Evolutionary conservation across 306 rosid species (phyloP).

Genomic region (Acacia acuminata): DNA sequence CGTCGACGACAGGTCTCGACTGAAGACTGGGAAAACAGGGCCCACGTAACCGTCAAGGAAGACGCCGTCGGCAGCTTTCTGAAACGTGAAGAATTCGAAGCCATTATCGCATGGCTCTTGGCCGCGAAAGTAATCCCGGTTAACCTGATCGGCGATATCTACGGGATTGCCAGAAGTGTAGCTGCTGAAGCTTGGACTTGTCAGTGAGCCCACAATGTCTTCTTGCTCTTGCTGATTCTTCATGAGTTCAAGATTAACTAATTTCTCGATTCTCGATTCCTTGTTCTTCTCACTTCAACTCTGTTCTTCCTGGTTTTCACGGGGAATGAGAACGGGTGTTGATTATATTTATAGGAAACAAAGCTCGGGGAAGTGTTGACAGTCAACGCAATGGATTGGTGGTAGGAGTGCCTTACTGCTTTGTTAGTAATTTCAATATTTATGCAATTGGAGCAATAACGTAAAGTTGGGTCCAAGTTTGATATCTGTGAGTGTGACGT

Average conservation of each 20-base stretch:
- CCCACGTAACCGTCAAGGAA: slow-evolving; percentile 28
- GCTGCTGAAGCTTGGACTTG: slow-evolving; percentile 48
- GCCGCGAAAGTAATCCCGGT: neutral
- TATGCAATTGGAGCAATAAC: no score
- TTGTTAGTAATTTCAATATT: neutral
- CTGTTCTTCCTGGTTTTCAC: neutral
- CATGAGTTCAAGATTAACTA: neutral
- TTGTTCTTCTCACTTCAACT: neutral
- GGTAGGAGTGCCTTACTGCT: neutral
- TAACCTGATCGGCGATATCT: slow-evolving; percentile 29
- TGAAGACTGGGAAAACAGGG: slow-evolving; percentile 67
- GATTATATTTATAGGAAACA: neutral
- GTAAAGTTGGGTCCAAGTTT: neutral
- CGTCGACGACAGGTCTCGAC: slow-evolving; percentile 42
- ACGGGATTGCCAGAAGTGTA: slow-evolving; percentile 32
- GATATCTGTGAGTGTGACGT: neutral
- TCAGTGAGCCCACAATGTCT: no score
- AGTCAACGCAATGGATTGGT: no score
- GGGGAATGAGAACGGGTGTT: neutral
- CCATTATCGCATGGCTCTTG: neutral
- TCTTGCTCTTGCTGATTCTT: slow-evolving; percentile 10
- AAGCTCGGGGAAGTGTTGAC: no score
- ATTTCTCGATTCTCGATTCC: neutral
- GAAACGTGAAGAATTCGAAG: slow-evolving; percentile 73
- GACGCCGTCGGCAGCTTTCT: slow-evolving; percentile 24